These are phyloP conservation scores for Phytopythium boreale DNA, from an alignment of 352 stramenopile genomes.

Conservation along the genomic window DNA sequence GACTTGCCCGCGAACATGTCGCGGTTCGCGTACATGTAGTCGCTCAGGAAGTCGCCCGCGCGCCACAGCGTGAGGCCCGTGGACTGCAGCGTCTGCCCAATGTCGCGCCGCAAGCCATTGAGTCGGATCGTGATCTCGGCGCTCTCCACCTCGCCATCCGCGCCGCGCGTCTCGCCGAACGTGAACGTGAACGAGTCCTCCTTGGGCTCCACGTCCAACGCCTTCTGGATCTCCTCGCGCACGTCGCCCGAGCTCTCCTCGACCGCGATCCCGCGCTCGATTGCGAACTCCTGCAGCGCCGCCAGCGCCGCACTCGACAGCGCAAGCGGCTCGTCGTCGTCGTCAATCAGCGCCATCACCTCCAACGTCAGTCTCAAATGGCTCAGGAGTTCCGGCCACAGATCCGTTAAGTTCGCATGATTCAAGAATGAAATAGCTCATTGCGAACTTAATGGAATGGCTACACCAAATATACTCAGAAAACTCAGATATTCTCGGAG, in stretches of 20 bases:
- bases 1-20: constrained; percentile 28
- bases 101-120: constrained; percentile 51
- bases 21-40: constrained; percentile 51
- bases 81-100: constrained; percentile 60
- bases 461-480: too few relatives aligned
- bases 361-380: neutral
- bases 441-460: neutral
- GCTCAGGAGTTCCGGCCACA: neutral
- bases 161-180: constrained; percentile 26
- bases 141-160: neutral
- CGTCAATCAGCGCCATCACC: constrained; percentile 12
- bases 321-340: constrained; percentile 37
- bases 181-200: constrained; percentile 57
- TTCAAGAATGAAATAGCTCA: neutral
- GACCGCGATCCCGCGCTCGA: constrained; percentile 45
- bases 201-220: constrained; percentile 57
- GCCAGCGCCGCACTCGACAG: constrained; percentile 42
- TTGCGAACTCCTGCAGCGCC: constrained; percentile 51
- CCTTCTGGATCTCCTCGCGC: constrained; percentile 51
- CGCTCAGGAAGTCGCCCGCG: constrained; percentile 54
- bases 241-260: constrained; percentile 35
- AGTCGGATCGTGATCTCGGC: constrained; percentile 47
- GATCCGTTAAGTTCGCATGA: neutral
- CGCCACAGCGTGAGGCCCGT: constrained; percentile 63
- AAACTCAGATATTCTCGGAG: neutral